Base-by-base conservation (phyloP, 73 alveolate genomes). In the Uronychia setigera region DNA sequence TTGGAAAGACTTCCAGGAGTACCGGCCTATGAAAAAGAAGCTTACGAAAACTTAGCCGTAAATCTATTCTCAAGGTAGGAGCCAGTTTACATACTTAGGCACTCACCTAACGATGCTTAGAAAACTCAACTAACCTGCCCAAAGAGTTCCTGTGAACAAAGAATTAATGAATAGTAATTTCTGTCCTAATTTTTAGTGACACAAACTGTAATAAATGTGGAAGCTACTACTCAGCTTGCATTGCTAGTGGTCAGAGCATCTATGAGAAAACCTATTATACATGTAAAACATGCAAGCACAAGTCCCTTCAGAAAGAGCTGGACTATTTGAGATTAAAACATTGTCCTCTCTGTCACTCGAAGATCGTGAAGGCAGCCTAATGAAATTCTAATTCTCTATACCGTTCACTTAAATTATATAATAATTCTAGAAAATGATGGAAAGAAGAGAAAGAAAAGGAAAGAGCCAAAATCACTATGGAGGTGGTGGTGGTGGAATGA, bases 261-360 rank as follows among this genome's bases (percentile, higher is more conserved):
- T 82, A 94, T 80, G 97, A 93, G 77, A 96, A 98, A 85, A 95
- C 92, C 76, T 98, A 97, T 91, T 97, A 93, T 80, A 95, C 95
- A 80, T 98, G 99, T 84, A 98, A 96, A 88, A 96, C 97, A 58
- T 98, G 99, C 92, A 97, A 97, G 83, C 99, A 98, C 85, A 98
- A 97, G 87, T 96, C 98, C 80, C 82, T 98, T 33, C 98, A 97
- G 84, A 92, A 94, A 58, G 99, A 98, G 89, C 98, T 98, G 19
- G 77, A 90, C 80, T 95, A 96, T 19, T 46, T 46, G 67, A 5
- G 67, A 5, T 19, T 46, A 5, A 46, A 46, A 46, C 67, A 46
- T 19, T 46, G 67, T 19, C 67, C 67, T 5, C 19, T 46, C n/a
- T 46, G 67, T 46, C 67, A 46, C 67, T 46, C 67, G 5, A 46